phyloP scores from a whole-genome alignment of 129 eudicot species.

The Escallonia herrerae region DNA sequence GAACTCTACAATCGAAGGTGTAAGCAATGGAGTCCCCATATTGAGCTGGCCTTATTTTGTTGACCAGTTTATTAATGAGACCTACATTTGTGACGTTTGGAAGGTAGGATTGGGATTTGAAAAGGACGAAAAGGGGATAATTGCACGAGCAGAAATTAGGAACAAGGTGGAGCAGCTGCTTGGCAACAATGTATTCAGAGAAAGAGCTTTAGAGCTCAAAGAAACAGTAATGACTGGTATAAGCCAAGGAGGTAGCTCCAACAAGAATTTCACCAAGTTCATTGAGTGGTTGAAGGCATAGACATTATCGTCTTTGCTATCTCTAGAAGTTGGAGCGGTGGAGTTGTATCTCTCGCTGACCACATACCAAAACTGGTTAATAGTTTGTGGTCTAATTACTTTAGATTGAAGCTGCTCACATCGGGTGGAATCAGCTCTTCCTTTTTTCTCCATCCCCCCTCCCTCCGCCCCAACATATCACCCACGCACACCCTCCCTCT shows the following conservation, averaged over 20 bases:
- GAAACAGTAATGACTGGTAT: not conserved
- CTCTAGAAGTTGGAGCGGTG: no score
- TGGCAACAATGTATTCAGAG: not conserved
- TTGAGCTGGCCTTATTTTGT: conserved; percentile 20
- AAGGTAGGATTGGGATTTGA: conserved; percentile 16
- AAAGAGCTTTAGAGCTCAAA: not conserved
- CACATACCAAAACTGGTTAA: no score
- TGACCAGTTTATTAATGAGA: conserved; percentile 11
- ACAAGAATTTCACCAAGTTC: not conserved
- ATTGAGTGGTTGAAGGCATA: not conserved
- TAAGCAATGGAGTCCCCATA: conserved; percentile 16
- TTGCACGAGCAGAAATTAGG: conserved; percentile 1
- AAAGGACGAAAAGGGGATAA: conserved; percentile 5
- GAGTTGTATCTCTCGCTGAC: no score
- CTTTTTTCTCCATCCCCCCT: no score
- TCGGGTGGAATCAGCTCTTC: no score
- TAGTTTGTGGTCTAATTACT: no score
- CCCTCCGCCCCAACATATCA: no score
- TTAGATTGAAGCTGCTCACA: no score
- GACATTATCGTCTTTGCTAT: no score
- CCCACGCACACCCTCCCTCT: no score
- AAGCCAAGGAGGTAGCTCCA: not conserved
- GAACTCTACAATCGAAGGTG: conserved; percentile 19
- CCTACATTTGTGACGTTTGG: conserved; percentile 19
- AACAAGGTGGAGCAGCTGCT: conserved; percentile 9